Evolutionary conservation across 1,284 basidiomycete species (phyloP).

Genomic region (Fomitopsis palustris): DNA sequence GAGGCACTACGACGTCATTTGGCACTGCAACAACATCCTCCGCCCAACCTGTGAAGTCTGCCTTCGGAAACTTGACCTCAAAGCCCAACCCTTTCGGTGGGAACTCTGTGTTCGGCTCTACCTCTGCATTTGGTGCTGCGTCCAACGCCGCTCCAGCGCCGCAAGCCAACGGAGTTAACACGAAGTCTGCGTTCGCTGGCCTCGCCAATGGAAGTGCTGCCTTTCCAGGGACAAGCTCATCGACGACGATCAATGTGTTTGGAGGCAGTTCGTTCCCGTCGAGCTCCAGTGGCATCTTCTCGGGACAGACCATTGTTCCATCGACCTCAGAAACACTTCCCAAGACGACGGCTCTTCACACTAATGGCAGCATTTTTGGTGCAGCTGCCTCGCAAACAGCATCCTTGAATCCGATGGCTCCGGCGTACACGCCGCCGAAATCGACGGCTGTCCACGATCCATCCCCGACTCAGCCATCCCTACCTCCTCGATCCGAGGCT

Average conservation of each 20-base stretch:
- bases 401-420: not conserved
- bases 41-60: slow-evolving; percentile 7
- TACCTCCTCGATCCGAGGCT: not conserved
- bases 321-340: not conserved
- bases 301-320: not conserved
- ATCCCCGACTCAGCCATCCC: not conserved
- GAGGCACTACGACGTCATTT: not conserved
- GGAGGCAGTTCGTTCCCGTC: not conserved
- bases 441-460: not conserved
- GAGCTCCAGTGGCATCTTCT: not conserved
- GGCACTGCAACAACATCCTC: not conserved
- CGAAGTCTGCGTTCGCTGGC: not conserved
- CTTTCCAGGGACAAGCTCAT: not conserved
- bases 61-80: slow-evolving; percentile 12
- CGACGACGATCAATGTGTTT: not conserved
- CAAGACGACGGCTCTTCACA: not conserved
- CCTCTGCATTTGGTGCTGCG: slow-evolving; percentile 3
- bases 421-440: not conserved
- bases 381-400: not conserved
- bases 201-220: not conserved
- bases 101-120: slow-evolving; percentile 4
- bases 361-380: not conserved
- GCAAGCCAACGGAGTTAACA: not conserved
- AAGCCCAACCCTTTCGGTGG: slow-evolving; percentile 6
- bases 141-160: not conserved